Base-by-base conservation (phyloP, 768 basidiomycete genomes). In the Boletus rubescentipes region DNA sequence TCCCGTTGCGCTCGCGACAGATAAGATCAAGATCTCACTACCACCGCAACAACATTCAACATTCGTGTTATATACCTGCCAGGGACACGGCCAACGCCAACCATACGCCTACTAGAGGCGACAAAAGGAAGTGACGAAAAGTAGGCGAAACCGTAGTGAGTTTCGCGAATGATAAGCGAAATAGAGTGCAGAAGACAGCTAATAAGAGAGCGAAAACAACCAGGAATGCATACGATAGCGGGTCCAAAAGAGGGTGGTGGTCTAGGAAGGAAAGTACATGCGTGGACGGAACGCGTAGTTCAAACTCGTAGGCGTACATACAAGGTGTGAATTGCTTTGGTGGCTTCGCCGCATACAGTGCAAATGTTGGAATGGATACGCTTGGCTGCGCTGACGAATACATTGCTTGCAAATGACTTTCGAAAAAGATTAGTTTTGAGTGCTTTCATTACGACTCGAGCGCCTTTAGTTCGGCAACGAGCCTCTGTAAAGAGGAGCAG, bases 381-480 rank as follows among this genome's bases (percentile, higher is more conserved):
- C 54, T 61, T 59, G 56, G 50, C 49, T 58, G 60, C 47, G 55
- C 43, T 58, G 56, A 57, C 60, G 60, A 56, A 51, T 71, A 69
- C 70, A 69, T 53, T 59, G 54, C 53, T 58, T 67, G 55, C 53
- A 54, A 59, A 45, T 50, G 55, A 45, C 16, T 55, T 64, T 49
- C 32, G 47, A 50, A 51, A 40, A 38, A 47, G 41, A 49, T 46
- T 36, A 29, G 40, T 39, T 43, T 51, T 49, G 20, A 32, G 45
- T 47, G 46, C 31, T 49, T 43, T 57, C 52, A 54, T 70, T 48
- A 72, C 11, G 71, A 67, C 60, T 79, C 77, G 36, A 83, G 70
- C 29, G 75, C 72, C 63, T 81, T 82, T 6, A 86, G 77, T 61
- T 87, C 85, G 53, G 70, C 75, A n/a, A 87, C 83, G 58, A 87